These are phyloP conservation scores for Salix caprea DNA, from an alignment of 345 rosid species.

Conservation along the genomic window DNA sequence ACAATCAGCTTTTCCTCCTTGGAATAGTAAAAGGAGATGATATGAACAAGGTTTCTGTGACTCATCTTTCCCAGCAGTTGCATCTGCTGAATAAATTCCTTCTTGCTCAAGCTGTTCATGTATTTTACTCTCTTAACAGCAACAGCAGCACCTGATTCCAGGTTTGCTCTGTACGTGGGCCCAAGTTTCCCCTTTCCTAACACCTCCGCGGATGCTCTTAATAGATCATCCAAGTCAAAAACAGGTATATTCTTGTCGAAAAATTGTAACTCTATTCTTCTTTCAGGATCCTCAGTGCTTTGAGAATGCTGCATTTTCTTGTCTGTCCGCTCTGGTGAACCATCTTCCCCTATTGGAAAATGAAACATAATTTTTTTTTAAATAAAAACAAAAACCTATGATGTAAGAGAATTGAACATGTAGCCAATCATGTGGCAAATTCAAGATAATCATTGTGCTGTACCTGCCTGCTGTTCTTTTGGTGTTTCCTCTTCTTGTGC, in stretches of 20 bases:
- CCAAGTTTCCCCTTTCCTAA: constrained; percentile 49
- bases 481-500: constrained; percentile 8
- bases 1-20: constrained; percentile 51
- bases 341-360: neutral
- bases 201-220: constrained; percentile 49
- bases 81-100: constrained; percentile 52
- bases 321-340: constrained; percentile 10
- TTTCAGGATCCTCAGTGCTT: constrained; percentile 38
- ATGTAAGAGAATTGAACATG: neutral
- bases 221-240: constrained; percentile 56
- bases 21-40: constrained; percentile 48
- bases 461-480: constrained; percentile 16
- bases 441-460: neutral
- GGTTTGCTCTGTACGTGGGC: constrained; percentile 41
- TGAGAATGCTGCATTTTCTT: constrained; percentile 13
- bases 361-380: neutral
- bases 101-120: constrained; percentile 35
- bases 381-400: neutral
- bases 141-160: constrained; percentile 43
- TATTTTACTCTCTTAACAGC: constrained; percentile 41
- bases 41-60: constrained; percentile 42
- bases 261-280: constrained; percentile 39
- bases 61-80: constrained; percentile 42
- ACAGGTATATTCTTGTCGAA: constrained; percentile 31
- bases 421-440: neutral